Conservation (phyloP, 2,329 filamentous ascomycete species). For the Ascomycota sp. region DNA sequence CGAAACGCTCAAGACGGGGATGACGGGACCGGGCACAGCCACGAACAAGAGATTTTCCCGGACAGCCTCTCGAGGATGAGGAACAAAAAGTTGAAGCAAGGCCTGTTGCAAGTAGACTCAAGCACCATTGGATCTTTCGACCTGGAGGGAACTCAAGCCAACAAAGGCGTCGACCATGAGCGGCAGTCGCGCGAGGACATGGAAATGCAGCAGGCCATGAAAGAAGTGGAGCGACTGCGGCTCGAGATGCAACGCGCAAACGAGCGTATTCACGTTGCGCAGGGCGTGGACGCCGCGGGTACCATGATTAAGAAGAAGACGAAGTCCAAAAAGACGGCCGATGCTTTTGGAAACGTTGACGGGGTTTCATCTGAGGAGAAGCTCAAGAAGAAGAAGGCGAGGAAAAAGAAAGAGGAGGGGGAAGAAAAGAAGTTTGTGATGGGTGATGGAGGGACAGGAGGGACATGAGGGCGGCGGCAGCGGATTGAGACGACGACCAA, state of each 20-base stretch:
- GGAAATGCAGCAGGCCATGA: conserved; percentile 76
- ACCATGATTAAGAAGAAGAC: conserved; percentile 48
- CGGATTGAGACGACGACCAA: too few species aligned
- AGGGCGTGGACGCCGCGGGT: conserved; percentile 45
- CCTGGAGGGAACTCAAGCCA: conserved; percentile 29
- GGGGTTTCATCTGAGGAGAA: conserved; percentile 15
- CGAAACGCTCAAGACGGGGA: conserved; percentile 44
- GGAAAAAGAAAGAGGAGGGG: conserved; percentile 6
- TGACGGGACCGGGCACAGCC: conserved; percentile 24
- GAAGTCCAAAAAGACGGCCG: conserved; percentile 19
- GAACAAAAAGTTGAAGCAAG: conserved; percentile 32
- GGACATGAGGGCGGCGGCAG: too few species aligned
- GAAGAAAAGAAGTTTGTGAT: not conserved
- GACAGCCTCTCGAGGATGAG: conserved; percentile 27
- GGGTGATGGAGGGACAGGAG: not conserved
- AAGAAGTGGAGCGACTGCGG: conserved; percentile 68
- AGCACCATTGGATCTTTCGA: conserved; percentile 57
- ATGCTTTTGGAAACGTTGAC: conserved; percentile 8
- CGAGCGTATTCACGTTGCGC: conserved; percentile 51
- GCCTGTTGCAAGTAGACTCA: conserved; percentile 68
- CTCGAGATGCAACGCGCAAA: conserved; percentile 77
- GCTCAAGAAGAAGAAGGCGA: conserved; percentile 30
- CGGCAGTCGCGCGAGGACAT: conserved; percentile 55
- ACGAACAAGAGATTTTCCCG: conserved; percentile 33
- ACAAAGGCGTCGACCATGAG: conserved; percentile 34